A percentile compares a stretch with the other conserved stretches of the same genome.
Conservation (phyloP, 75 land plant genomes). For the Picea glauca region DNA sequence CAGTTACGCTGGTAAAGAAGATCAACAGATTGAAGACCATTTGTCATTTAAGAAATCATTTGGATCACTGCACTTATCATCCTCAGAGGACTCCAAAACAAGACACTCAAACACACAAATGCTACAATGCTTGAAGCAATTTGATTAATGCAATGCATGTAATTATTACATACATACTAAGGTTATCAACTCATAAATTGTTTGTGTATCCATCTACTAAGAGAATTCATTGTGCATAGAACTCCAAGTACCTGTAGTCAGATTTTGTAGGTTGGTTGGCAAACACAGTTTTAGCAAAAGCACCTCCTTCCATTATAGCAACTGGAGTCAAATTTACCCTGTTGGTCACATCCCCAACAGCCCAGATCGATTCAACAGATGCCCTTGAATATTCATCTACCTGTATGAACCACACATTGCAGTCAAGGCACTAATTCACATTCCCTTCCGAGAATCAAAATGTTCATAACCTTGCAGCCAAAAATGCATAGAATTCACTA, state of each 20-base stretch:
- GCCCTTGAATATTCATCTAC: conserved; percentile 94
- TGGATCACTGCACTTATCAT: no score
- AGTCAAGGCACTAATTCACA: not conserved
- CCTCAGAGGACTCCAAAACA: not conserved
- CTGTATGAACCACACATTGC: conserved; percentile 22
- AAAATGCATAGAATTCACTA: not conserved
- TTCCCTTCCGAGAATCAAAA: not conserved
- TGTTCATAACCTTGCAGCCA: not conserved
- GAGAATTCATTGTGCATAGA: not conserved
- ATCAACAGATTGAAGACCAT: no score
- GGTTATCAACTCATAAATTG: not conserved
- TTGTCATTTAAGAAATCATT: no score
- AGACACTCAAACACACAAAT: not conserved
- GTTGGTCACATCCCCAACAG: conserved; percentile 98
- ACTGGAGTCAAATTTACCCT: conserved; percentile 96
- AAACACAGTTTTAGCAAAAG: conserved; percentile 91
- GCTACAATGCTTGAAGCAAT: not conserved
- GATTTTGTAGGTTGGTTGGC: conserved; percentile 78
- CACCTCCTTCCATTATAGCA: conserved; percentile 98
- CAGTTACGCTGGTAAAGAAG: no score
- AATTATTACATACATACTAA: not conserved
- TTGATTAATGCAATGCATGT: not conserved
- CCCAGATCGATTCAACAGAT: conserved; percentile 94
- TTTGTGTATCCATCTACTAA: not conserved
- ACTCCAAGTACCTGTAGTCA: conserved; percentile 64